phyloP scores from a whole-genome alignment of 2,329 filamentous ascomycete species.

The Penicillium sp. region DNA sequence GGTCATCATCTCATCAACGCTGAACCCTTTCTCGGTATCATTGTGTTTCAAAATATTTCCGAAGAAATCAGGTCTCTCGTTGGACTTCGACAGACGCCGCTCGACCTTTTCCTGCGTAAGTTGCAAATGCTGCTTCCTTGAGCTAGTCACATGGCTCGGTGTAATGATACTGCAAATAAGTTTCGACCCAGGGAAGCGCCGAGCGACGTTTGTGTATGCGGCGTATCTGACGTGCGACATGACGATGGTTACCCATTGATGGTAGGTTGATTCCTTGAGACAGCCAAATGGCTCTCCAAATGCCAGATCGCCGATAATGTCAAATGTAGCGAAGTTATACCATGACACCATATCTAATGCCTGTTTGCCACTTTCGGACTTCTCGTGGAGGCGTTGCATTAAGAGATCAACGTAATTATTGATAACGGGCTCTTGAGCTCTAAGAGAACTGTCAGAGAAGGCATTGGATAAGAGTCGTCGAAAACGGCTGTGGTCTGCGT shows the following conservation, averaged over 20 bases:
- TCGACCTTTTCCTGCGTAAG: constrained; percentile 10
- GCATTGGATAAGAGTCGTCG: constrained; percentile 38
- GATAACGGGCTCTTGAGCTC: constrained; percentile 39
- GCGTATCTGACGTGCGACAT: constrained; percentile 2
- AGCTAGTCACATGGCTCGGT: background rate
- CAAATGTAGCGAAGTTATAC: constrained; percentile 36
- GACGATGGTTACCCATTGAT: constrained; percentile 26
- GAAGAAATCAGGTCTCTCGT: constrained; percentile 17
- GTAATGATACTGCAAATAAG: constrained; percentile 2
- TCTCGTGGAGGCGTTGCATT: constrained; percentile 25
- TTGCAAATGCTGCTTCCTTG: background rate
- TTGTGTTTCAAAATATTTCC: constrained; percentile 17
- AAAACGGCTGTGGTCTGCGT: constrained; percentile 18
- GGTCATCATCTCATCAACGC: constrained; percentile 30
- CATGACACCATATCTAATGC: constrained; percentile 27
- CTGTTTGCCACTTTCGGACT: constrained; percentile 2
- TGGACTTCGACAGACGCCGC: constrained; percentile 7
- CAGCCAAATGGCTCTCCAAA: constrained; percentile 34
- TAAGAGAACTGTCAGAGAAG: constrained; percentile 45
- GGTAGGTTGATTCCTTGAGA: constrained; percentile 24
- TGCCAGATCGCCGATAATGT: constrained; percentile 32
- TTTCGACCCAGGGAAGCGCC: constrained; percentile 4
- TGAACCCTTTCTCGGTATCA: constrained; percentile 15
- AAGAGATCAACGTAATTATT: constrained; percentile 32
- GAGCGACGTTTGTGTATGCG: constrained; percentile 8